Conservation (phyloP, 2,329 filamentous ascomycete genomes). For the Phialocephala subalpina region DNA sequence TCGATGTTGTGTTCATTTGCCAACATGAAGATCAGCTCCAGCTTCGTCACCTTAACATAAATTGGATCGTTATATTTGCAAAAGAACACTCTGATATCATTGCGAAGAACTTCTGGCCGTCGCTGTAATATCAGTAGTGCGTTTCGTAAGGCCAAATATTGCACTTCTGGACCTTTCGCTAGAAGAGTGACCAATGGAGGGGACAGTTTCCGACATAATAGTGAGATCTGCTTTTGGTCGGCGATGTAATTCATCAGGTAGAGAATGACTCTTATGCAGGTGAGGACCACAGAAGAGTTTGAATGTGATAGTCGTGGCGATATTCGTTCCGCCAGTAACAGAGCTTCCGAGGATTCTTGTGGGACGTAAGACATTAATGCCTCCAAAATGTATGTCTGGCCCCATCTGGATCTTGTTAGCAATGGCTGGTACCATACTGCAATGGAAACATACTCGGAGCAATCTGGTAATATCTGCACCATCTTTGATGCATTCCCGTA, state of each 20-base stretch:
- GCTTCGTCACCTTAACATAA: constrained; percentile 98
- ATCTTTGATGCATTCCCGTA: constrained; percentile 98
- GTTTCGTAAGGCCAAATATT: constrained; percentile 93
- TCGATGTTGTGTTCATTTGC: constrained; percentile 95
- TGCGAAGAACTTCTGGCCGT: constrained; percentile 89
- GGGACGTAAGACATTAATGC: constrained; percentile 98
- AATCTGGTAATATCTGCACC: constrained; percentile 94
- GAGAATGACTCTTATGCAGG: constrained; percentile 93
- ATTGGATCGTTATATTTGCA: constrained; percentile 99
- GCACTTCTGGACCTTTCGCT: constrained; percentile 97
- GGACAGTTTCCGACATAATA: constrained; percentile 90
- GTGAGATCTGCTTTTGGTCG: constrained; percentile 86
- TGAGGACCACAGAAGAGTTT: constrained; percentile 95
- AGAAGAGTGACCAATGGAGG: constrained; percentile 93
- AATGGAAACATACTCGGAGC: constrained; percentile 78
- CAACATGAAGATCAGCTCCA: constrained; percentile 99
- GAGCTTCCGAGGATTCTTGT: constrained; percentile 86
- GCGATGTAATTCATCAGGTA: constrained; percentile 99
- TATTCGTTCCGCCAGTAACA: constrained; percentile 90
- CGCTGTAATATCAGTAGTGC: constrained; percentile 93
- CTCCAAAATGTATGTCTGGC: constrained; percentile 97
- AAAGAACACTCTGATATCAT: constrained; percentile 98
- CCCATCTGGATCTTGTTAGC: constrained; percentile 71
- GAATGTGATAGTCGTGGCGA: constrained; percentile 95
- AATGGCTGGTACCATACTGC: constrained; percentile 1